Conservation (phyloP, 306 rosid species). For the Senna tora region DNA sequence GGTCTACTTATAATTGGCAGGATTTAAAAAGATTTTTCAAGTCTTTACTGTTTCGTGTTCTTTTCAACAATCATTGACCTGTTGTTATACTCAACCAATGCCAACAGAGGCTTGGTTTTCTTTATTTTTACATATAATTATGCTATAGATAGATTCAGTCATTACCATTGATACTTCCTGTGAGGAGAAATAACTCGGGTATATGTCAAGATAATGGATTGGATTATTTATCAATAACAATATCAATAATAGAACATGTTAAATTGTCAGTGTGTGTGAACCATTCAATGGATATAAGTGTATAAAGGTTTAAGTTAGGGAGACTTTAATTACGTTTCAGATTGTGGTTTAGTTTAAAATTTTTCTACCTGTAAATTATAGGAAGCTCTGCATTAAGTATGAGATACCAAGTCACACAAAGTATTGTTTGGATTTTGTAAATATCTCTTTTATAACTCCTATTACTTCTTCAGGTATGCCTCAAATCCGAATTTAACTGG, state of each 20-base stretch:
- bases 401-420: neutral
- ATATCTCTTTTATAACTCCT: conserved; percentile 31
- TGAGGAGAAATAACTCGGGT: neutral
- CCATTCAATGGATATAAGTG: neutral
- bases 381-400: conserved; percentile 24
- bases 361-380: conserved; percentile 12
- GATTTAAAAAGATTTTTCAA: neutral
- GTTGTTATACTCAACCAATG: neutral
- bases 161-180: neutral
- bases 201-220: neutral
- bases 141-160: neutral
- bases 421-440: conserved; percentile 29
- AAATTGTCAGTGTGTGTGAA: neutral
- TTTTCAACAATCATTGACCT: neutral
- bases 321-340: neutral
- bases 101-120: neutral
- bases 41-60: neutral
- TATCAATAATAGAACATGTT: neutral
- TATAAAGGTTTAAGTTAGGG: neutral
- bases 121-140: neutral
- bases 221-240: neutral
- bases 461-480: conserved; percentile 69
- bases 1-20: conserved; percentile 16
- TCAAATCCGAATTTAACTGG: conserved; percentile 58
- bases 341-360: conserved; percentile 1